A percentile compares a stretch with the other conserved stretches of the same genome.
phyloP scores from a whole-genome alignment of 129 eudicot genomes.

The Apium graveolens region DNA sequence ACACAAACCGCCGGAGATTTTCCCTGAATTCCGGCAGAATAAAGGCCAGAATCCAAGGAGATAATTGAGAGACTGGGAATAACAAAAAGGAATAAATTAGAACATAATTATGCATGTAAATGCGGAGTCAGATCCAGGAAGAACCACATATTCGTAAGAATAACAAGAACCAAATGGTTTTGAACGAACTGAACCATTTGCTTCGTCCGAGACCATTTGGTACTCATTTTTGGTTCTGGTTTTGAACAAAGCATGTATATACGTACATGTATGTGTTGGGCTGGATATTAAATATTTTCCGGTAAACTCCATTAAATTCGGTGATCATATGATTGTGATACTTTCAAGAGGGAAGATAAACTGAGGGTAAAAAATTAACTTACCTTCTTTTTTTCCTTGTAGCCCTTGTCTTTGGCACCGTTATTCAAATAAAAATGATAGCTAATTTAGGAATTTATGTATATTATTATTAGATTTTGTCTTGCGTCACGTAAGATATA shows the following conservation, averaged over 20 bases:
- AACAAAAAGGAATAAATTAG: background rate
- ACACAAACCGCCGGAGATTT: background rate
- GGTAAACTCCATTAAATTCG: conserved; percentile 2
- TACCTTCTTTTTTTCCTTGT: background rate
- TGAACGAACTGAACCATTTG: no score
- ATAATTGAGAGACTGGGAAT: background rate
- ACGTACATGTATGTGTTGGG: background rate
- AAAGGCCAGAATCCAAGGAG: conserved; percentile 9
- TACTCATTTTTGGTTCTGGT: background rate
- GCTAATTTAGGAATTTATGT: no score
- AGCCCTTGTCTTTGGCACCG: background rate
- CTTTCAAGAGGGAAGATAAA: background rate
- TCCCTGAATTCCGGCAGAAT: conserved; percentile 9
- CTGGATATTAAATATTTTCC: background rate
- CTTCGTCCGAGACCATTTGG: no score
- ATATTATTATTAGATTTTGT: no score
- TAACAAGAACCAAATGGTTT: background rate
- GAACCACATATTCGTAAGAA: background rate
- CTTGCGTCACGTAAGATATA: no score
- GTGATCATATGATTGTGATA: background rate
- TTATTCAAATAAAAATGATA: background rate
- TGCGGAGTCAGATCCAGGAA: background rate
- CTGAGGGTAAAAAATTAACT: background rate
- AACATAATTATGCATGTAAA: no score
- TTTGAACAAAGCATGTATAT: background rate